Evolutionary conservation across 257 asterid genomes (phyloP).

Genomic region (Solanum etuberosum): DNA sequence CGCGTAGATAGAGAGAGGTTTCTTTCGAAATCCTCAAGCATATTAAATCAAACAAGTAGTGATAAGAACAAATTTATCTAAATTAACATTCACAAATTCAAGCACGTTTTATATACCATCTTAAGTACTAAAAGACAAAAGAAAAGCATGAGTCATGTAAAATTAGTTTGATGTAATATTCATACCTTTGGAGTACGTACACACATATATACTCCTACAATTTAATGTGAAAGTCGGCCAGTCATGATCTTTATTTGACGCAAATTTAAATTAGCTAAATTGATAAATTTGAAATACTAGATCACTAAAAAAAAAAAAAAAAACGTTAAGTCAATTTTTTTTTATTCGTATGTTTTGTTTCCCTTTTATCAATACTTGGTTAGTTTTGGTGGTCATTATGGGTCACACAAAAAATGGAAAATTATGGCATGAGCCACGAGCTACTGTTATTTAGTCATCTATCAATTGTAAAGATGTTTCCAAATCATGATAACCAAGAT

Average conservation of each 20-base stretch:
- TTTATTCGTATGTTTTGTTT: not conserved
- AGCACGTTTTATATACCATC: not conserved
- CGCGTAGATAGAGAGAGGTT: too few species aligned
- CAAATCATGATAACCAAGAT: not conserved
- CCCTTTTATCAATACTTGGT: not conserved
- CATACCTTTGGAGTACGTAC: not conserved
- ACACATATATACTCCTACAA: not conserved
- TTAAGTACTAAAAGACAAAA: not conserved
- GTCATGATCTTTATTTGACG: not conserved
- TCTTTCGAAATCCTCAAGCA: too few species aligned
- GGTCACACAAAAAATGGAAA: not conserved
- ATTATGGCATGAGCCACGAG: not conserved
- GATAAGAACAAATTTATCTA: not conserved
- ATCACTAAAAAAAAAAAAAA: not conserved
- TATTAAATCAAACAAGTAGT: too few species aligned
- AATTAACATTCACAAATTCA: not conserved
- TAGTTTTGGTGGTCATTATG: not conserved
- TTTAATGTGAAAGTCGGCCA: not conserved
- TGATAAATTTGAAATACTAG: not conserved
- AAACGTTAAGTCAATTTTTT: not conserved
- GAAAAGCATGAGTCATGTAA: not conserved
- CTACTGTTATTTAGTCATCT: conserved; percentile 4
- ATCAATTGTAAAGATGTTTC: not conserved
- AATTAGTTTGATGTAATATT: not conserved
- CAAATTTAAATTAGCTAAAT: not conserved